Evolutionary conservation across 352 stramenopile species (phyloP).

Genomic region (Phytopythium kandeliae): DNA sequence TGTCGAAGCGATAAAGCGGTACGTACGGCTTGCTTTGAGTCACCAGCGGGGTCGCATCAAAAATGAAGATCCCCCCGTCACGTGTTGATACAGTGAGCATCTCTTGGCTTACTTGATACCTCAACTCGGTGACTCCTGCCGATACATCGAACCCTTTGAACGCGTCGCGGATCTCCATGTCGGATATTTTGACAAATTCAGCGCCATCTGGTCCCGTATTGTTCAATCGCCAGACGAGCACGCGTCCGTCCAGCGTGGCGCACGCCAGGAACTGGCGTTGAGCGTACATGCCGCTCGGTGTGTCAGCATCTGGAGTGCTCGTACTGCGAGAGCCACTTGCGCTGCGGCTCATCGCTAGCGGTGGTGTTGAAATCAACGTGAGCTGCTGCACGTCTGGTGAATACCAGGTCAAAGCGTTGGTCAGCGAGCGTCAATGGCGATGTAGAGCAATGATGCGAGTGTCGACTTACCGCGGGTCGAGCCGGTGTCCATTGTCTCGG

Average conservation of each 20-base stretch:
- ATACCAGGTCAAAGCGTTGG: neutral
- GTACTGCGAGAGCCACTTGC: slow-evolving; percentile 19
- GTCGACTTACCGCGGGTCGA: slow-evolving; percentile 36
- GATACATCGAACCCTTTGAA: slow-evolving; percentile 51
- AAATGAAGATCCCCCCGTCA: slow-evolving; percentile 68
- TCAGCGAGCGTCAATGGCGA: neutral
- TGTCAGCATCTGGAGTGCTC: slow-evolving; percentile 12
- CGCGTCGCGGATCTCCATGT: slow-evolving; percentile 57
- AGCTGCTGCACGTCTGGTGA: slow-evolving; percentile 60
- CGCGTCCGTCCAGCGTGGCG: slow-evolving; percentile 47
- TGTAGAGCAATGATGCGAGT: neutral
- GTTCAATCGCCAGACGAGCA: slow-evolving; percentile 51
- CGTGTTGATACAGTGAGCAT: slow-evolving; percentile 44
- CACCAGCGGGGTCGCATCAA: slow-evolving; percentile 46
- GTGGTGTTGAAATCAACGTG: slow-evolving; percentile 42
- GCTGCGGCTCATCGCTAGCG: slow-evolving; percentile 25
- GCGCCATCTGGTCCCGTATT: slow-evolving; percentile 23
- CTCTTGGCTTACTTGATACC: slow-evolving; percentile 54
- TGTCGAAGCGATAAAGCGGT: neutral
- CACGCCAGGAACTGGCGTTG: slow-evolving; percentile 44
- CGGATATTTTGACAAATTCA: slow-evolving; percentile 44
- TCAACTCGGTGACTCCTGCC: slow-evolving; percentile 54
- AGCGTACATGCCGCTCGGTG: slow-evolving; percentile 16
- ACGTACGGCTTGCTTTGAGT: slow-evolving; percentile 48
- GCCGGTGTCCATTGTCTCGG: slow-evolving; percentile 59